phyloP scores from a whole-genome alignment of 352 stramenopile species.

The Paralagenidium karlingii region DNA sequence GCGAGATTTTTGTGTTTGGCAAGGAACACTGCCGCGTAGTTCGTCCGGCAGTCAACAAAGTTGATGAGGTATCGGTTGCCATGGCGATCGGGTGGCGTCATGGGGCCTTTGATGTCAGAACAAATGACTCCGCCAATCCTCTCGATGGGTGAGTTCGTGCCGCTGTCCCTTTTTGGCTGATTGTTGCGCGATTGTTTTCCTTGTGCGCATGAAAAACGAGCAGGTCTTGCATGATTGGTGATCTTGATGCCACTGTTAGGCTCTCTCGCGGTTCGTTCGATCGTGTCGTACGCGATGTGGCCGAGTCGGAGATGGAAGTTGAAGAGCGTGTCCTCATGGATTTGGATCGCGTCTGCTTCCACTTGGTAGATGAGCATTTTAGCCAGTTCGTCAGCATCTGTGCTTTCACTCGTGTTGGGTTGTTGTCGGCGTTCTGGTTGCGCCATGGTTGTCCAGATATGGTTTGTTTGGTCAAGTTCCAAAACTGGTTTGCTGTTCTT shows the following conservation, averaged over 20 bases:
- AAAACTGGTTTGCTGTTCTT: neutral
- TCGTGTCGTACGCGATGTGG: neutral
- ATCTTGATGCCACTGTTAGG: neutral
- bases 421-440: neutral
- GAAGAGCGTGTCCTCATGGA: neutral
- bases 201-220: neutral
- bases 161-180: neutral
- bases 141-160: neutral
- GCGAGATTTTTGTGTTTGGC: neutral
- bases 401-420: neutral
- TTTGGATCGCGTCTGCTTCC: neutral
- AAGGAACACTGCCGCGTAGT: neutral
- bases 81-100: neutral
- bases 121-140: neutral
- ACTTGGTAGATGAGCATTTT: neutral
- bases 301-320: neutral
- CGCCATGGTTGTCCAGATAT: too few species aligned
- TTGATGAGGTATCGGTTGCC: neutral
- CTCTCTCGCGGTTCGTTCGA: neutral
- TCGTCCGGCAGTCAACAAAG: neutral
- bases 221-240: neutral
- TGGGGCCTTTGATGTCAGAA: neutral
- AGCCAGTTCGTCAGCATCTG: neutral
- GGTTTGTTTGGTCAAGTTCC: neutral
- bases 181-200: neutral